phyloP scores from a whole-genome alignment of 768 basidiomycete species.

The Psilocybe cubensis region DNA sequence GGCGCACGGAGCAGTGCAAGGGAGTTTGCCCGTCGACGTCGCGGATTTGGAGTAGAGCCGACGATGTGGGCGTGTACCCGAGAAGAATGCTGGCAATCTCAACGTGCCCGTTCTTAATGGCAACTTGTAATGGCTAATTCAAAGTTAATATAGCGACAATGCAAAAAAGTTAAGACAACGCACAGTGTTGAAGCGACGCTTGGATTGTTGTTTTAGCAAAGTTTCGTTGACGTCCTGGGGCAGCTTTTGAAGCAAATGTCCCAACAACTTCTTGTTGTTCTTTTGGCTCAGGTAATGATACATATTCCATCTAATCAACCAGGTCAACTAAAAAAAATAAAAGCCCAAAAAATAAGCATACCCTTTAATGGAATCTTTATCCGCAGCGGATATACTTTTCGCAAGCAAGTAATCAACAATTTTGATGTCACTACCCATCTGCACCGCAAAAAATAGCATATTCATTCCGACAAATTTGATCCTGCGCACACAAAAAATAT shows the following conservation, averaged over 20 bases:
- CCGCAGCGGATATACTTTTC: neutral
- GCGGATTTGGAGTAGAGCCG: slow-evolving; percentile 36
- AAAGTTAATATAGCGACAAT: neutral
- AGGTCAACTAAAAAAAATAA: neutral
- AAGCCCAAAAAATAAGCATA: neutral
- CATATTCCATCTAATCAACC: slow-evolving; percentile 53
- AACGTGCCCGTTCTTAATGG: slow-evolving; percentile 40
- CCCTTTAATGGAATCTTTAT: neutral
- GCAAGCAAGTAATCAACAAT: neutral
- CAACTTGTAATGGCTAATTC: slow-evolving; percentile 55
- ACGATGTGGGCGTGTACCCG: slow-evolving; percentile 31
- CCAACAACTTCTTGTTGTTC: slow-evolving; percentile 34
- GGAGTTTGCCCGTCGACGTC: slow-evolving; percentile 54
- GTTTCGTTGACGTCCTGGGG: slow-evolving; percentile 50
- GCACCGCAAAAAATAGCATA: neutral
- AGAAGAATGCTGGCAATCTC: slow-evolving; percentile 39
- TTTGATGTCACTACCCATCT: neutral
- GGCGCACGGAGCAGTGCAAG: slow-evolving; percentile 49
- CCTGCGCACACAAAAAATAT: neutral
- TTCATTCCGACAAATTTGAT: neutral
- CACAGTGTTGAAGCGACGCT: slow-evolving; percentile 37
- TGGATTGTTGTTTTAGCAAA: slow-evolving; percentile 50
- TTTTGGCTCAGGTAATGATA: slow-evolving; percentile 48
- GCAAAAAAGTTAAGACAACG: slow-evolving; percentile 2
- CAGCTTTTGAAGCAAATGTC: slow-evolving; percentile 51